Conservation (phyloP, 805 yeast species). For the Nakazawaea wyomingensis region DNA sequence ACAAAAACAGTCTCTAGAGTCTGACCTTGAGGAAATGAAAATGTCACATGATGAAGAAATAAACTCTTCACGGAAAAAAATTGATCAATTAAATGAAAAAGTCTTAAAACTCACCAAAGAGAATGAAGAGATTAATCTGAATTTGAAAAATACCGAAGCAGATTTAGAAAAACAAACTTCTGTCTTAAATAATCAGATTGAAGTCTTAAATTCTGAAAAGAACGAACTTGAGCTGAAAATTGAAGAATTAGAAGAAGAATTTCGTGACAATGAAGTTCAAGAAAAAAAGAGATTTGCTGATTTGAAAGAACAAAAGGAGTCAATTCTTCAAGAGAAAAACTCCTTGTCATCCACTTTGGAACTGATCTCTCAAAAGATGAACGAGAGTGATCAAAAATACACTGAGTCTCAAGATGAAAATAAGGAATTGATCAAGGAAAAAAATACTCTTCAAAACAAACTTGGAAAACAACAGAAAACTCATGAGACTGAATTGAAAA, state of each 20-base stretch:
- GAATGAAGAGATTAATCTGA: not conserved
- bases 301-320: conserved; percentile 22
- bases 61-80: conserved; percentile 10
- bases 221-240: conserved; percentile 11
- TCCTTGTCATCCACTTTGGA: conserved; percentile 27
- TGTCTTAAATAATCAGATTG: conserved; percentile 11
- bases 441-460: conserved; percentile 2
- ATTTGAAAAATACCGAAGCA: not conserved
- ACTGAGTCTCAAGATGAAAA: conserved; percentile 3
- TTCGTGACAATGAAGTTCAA: conserved; percentile 24
- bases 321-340: conserved; percentile 26
- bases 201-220: conserved; percentile 3
- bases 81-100: conserved; percentile 8
- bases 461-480: conserved; percentile 7
- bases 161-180: not conserved
- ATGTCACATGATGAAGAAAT: conserved; percentile 15
- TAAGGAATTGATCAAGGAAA: not conserved
- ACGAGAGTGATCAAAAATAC: conserved; percentile 13
- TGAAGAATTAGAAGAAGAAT: not conserved
- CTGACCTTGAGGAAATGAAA: not conserved
- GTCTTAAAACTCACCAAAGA: not conserved
- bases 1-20: not conserved
- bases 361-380: conserved; percentile 28
- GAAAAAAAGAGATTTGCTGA: conserved; percentile 20
- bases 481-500: not conserved